Base-by-base conservation (phyloP, 1,139 yeast species). In the Geotrichum phurueaensis region DNA sequence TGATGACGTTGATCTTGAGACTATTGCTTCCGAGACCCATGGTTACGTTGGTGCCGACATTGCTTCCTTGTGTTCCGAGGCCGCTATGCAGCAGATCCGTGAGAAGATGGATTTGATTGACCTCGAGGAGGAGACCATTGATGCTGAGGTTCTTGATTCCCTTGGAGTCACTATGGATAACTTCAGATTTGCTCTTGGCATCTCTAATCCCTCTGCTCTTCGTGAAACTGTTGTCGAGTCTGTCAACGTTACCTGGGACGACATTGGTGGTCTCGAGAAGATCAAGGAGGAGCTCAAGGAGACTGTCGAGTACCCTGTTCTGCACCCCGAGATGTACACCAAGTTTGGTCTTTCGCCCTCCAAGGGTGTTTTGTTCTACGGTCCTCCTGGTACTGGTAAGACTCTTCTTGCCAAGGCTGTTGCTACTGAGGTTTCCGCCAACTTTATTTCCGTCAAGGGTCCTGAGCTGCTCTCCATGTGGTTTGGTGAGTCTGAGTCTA, bases 321-420 rank as follows among this genome's bases (percentile, higher is more conserved):
- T 92, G 74, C 98, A 94, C 76, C 98, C 99, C 75, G 99, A 94
- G 73, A 96, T 92, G 82, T 94, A 91, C 79, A 90, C 95, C 78
- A 94, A 94, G 80, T 92, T 94, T 74, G 99, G 99, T 66, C 84
- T 94, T 76, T 87, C 98, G 22, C 99, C 99, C 60, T 85, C 98
- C 59, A 92, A 92, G 79, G 99, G 99, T 79, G 98, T 94, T 67
- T 81, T 95, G 74, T 94, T 95, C 81, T 94, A 89, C 76, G 99
- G 99, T 70, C 99, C 99, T 61, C 99, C 99, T 64, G 99, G 99
- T 86, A 92, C 98, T 66, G 99, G 99, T 89, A 92, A 92, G 78
- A 92, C 99, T 6, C 81, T 94, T 71, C 82, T 94, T 69, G 99
- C 99, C 54, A 94, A 94, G 78, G 99, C 99, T 56, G 97, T 94